Base-by-base conservation (phyloP, 768 basidiomycete species). In the Leccinellum luteum region DNA sequence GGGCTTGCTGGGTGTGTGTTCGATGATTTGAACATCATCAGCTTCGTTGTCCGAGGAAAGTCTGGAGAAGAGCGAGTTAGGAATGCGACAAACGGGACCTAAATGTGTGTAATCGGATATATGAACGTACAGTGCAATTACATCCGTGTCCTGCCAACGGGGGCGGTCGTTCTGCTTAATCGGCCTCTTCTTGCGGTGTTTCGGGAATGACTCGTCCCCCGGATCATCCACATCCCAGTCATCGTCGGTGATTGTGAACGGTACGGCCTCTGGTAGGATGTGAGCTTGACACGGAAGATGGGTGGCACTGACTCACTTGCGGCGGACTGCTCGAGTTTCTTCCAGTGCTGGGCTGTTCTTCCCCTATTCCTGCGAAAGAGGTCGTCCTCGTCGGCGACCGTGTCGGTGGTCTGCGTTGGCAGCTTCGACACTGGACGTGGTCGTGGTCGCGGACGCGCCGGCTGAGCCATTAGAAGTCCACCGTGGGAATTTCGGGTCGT, bases 351-450 rank as follows among this genome's bases (percentile, higher is more conserved):
- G 4, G 75, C 67, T 5, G 82, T 81, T 51, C 87, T 76, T 57
- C 80, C 79, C 45, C 73, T 76, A 67, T 90, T 92, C 51, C 81
- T 81, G 64, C 90, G 81, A 63, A 91, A 92, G 69, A 83, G 75
- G 15, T 81, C 83, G 69, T 92, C 89, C 51, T 82, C 83, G 56
- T 90, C 86, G 12, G 80, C 69, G 70, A 45, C 48, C 41, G 61
- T 13, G 12, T 12, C 41, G 41, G 19, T 6, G 41, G 41, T 10
- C 3, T 43, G 23, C 34, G 52, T 57, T 28, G 59, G 47, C 49
- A 62, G 65, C 48, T 47, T 55, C 51, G 70, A 64, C 54, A 74
- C 73, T 12, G 80, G 78, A 61, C 79, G 79, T 21, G 86, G 85
- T 57, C 80, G 79, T 48, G 85, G 83, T 59, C 78, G 75, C 4